A percentile compares a stretch with the other conserved stretches of the same genome.
phyloP scores from a whole-genome alignment of 192 early-diverging fungal genomes.

The Coemansia reversa region DNA sequence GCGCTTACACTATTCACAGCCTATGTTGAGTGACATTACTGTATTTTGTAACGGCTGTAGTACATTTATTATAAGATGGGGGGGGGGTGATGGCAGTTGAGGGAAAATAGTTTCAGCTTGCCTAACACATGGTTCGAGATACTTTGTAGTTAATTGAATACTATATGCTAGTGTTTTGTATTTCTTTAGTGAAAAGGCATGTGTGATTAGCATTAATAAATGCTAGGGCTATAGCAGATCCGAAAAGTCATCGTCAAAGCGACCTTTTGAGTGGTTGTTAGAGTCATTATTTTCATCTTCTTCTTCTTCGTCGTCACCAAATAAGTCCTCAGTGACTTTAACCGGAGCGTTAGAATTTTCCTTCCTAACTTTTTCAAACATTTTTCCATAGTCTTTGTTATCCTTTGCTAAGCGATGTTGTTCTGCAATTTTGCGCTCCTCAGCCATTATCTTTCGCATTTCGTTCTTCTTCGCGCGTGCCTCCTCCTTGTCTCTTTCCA shows the following conservation, averaged over 20 bases:
- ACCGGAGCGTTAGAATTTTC: constrained; percentile 11
- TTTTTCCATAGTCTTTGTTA: constrained; percentile 28
- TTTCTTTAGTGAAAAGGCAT: background rate
- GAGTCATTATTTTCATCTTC: constrained; percentile 9
- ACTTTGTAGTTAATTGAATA: too few species aligned
- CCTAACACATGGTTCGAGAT: too few species aligned
- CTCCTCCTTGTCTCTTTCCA: constrained; percentile 56
- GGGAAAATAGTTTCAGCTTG: background rate
- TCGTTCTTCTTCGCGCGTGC: constrained; percentile 26
- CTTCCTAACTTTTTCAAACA: constrained; percentile 52
- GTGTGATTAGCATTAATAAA: background rate
- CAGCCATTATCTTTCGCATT: constrained; percentile 52
- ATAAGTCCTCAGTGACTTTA: constrained; percentile 22
- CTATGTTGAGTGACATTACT: too few species aligned
- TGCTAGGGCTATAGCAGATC: constrained; percentile 10
- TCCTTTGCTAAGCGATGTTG: constrained; percentile 47
- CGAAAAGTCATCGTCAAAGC: constrained; percentile 15
- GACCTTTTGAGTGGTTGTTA: background rate
- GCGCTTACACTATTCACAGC: too few species aligned
- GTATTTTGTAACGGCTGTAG: too few species aligned
- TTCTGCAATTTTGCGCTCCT: constrained; percentile 36
- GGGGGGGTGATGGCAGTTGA: too few species aligned
- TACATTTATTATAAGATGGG: too few species aligned
- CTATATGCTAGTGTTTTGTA: background rate
- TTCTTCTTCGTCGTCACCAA: constrained; percentile 24